A percentile compares a stretch with the other conserved stretches of the same genome.
phyloP scores from a whole-genome alignment of 192 early-diverging fungal species.

The Backusella westeae region DNA sequence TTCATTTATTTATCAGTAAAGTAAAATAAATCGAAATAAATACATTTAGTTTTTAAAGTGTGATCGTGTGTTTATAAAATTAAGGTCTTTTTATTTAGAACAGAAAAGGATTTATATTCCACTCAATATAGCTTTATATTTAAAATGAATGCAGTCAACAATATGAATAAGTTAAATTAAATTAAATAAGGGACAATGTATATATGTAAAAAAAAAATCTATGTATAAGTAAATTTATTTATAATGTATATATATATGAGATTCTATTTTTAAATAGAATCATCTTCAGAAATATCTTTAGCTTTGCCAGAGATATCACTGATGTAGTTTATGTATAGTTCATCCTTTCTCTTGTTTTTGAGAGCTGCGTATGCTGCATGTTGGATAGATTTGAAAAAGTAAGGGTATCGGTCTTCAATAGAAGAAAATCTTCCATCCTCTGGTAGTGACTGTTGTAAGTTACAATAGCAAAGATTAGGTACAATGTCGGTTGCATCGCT shows the following conservation, averaged over 20 bases:
- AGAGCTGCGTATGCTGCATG: slow-evolving; percentile 28
- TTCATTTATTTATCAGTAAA: background rate
- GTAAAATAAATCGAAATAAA: background rate
- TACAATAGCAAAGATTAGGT: background rate
- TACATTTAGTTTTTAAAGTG: too few species aligned
- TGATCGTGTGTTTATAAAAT: too few species aligned
- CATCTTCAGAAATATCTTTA: background rate
- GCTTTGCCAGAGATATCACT: background rate
- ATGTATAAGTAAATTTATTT: background rate
- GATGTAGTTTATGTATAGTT: background rate
- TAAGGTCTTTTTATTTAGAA: too few species aligned
- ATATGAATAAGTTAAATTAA: background rate
- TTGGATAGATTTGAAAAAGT: slow-evolving; percentile 28
- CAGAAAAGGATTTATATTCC: too few species aligned
- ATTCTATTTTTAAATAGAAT: background rate
- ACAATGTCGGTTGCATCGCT: background rate
- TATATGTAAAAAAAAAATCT: background rate
- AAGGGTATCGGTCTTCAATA: slow-evolving; percentile 30
- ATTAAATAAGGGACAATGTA: background rate
- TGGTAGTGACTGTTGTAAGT: background rate
- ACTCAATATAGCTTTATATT: background rate
- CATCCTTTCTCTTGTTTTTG: background rate
- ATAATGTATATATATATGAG: background rate
- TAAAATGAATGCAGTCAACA: background rate
- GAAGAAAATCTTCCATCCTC: background rate